Percentiles rank a stretch among this genome's conserved stretches.
phyloP scores from a whole-genome alignment of 768 basidiomycete species.

The Porphyrellus cyaneotinctus region DNA sequence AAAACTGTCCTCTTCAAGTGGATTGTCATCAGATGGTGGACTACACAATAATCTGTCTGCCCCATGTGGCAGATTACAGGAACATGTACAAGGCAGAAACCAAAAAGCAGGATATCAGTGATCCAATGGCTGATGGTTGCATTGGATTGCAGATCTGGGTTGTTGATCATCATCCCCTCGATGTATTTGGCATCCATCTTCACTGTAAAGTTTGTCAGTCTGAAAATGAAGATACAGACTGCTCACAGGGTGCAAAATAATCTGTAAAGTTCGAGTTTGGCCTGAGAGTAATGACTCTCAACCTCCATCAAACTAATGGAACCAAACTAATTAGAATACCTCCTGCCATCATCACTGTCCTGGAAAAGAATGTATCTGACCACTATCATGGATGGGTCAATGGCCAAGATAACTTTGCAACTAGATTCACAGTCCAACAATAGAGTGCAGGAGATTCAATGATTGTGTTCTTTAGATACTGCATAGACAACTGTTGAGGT shows the following conservation, averaged over 20 bases:
- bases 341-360: background rate
- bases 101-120: background rate
- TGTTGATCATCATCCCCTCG: slow-evolving; percentile 1
- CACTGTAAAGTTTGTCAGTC: background rate
- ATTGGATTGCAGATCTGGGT: background rate
- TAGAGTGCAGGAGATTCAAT: background rate
- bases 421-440: no score
- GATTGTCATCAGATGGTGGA: no score
- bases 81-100: no score
- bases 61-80: no score
- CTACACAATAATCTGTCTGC: no score
- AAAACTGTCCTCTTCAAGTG: no score
- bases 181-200: background rate
- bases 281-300: background rate
- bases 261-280: background rate
- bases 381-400: background rate
- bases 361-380: background rate
- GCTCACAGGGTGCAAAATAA: background rate
- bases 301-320: background rate
- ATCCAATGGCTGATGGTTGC: background rate
- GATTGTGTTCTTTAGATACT: background rate
- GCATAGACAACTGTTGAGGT: no score
- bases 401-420: background rate
- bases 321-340: background rate
- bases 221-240: background rate